phyloP scores from a whole-genome alignment of 768 basidiomycete genomes.

The Suillus spraguei region DNA sequence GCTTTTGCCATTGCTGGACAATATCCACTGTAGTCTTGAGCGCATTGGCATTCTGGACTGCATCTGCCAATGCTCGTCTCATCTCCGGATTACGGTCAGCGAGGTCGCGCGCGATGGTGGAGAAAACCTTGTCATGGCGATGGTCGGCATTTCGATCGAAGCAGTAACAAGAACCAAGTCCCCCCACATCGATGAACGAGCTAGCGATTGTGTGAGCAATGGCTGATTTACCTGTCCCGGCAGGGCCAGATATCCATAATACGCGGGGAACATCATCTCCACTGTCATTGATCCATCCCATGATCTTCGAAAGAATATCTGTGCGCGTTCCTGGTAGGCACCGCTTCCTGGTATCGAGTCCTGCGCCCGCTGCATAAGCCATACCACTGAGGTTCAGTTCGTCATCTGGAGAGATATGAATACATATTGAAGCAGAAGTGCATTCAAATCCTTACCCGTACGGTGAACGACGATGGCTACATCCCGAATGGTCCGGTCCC shows the following conservation, averaged over 20 bases:
- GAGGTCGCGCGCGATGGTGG: conserved; percentile 15
- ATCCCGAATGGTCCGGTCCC: conserved; percentile 2
- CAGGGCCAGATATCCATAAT: conserved; percentile 27
- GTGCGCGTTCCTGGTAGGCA: conserved; percentile 28
- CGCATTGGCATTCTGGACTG: background rate
- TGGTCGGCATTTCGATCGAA: conserved; percentile 19
- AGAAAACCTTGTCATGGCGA: conserved; percentile 19
- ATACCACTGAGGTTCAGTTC: conserved; percentile 8
- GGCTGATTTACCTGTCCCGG: conserved; percentile 30
- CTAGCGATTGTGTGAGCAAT: conserved; percentile 18
- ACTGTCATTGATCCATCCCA: conserved; percentile 24
- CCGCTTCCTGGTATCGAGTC: conserved; percentile 12
- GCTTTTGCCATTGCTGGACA: conserved; percentile 19
- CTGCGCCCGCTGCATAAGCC: conserved; percentile 8
- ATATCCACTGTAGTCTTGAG: conserved; percentile 10
- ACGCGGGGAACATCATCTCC: conserved; percentile 13
- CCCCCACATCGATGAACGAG: conserved; percentile 13
- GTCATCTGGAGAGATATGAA: background rate
- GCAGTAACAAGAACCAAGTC: conserved; percentile 26
- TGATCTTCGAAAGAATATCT: conserved; percentile 28
- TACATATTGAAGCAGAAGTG: background rate
- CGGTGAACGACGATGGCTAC: conserved; percentile 5
- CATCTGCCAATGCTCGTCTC: conserved; percentile 1
- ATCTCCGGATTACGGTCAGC: conserved; percentile 8
- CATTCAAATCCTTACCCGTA: conserved; percentile 4